Evolutionary conservation across 2,329 filamentous ascomycete species (phyloP).

Genomic region (Colletotrichum sp.): DNA sequence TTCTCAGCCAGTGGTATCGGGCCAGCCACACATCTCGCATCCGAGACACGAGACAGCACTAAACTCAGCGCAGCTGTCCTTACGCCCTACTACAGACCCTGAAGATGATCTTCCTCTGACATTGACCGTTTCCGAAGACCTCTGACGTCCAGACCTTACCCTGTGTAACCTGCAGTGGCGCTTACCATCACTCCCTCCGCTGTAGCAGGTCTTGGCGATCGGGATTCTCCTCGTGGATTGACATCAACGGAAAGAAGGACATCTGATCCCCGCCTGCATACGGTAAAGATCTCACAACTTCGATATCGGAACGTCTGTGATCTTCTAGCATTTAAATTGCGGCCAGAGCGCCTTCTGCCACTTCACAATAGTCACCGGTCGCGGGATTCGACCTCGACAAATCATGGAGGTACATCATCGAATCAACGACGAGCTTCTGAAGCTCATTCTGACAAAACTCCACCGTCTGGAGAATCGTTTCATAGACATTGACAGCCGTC

Average conservation of each 20-base stretch:
- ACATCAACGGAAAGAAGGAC: neutral
- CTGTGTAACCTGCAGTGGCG: neutral
- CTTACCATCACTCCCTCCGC: neutral
- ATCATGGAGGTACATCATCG: neutral
- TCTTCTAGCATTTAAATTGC: neutral
- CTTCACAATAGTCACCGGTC: neutral
- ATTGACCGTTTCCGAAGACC: neutral
- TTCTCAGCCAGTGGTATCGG: neutral
- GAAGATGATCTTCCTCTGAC: neutral
- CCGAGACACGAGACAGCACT: neutral
- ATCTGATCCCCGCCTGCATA: neutral
- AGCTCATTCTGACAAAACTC: conserved; percentile 7
- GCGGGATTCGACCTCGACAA: neutral
- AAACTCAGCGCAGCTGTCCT: neutral
- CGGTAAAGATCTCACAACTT: neutral
- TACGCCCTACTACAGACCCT: neutral
- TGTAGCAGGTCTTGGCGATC: neutral
- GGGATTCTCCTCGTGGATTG: neutral
- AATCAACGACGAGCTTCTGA: conserved; percentile 6
- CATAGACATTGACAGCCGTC: neutral
- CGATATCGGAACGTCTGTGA: neutral
- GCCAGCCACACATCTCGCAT: neutral
- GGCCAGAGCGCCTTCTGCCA: neutral
- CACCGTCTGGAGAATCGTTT: conserved; percentile 2
- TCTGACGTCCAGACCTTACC: neutral